Conservation (phyloP, 208 protist genomes). For the Acanthamoeba divionensis region DNA sequence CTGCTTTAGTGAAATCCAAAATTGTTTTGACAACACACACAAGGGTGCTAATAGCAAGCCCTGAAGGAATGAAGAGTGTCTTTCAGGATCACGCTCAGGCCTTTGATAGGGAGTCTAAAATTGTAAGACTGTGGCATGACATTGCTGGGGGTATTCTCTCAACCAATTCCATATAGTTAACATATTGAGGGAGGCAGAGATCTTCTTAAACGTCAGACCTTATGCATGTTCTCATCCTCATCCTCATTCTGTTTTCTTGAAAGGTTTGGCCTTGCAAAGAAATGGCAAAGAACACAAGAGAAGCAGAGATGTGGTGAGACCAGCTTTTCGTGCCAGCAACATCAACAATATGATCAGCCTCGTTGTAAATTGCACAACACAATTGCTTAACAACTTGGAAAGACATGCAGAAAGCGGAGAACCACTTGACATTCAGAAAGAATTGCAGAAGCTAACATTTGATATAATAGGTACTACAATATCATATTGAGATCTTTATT, state of each 20-base stretch:
- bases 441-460: conserved; percentile 32
- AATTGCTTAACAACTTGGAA: not conserved
- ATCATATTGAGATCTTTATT: not conserved
- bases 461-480: not conserved
- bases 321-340: conserved; percentile 1
- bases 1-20: no score
- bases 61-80: not conserved
- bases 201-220: no score
- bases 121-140: not conserved
- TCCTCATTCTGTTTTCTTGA: not conserved
- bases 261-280: not conserved
- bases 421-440: not conserved
- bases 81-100: conserved; percentile 1
- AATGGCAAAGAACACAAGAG: conserved; percentile 11
- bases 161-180: not conserved
- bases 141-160: conserved; percentile 10
- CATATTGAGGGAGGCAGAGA: no score
- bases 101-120: conserved; percentile 18
- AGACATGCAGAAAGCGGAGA: not conserved
- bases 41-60: not conserved
- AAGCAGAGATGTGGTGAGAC: not conserved
- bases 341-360: conserved; percentile 3
- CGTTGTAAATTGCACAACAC: not conserved
- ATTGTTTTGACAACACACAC: no score
- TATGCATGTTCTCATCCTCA: not conserved